These are phyloP conservation scores for Termitomyces sp. DNA, from an alignment of 768 basidiomycete species.

Conservation along the genomic window DNA sequence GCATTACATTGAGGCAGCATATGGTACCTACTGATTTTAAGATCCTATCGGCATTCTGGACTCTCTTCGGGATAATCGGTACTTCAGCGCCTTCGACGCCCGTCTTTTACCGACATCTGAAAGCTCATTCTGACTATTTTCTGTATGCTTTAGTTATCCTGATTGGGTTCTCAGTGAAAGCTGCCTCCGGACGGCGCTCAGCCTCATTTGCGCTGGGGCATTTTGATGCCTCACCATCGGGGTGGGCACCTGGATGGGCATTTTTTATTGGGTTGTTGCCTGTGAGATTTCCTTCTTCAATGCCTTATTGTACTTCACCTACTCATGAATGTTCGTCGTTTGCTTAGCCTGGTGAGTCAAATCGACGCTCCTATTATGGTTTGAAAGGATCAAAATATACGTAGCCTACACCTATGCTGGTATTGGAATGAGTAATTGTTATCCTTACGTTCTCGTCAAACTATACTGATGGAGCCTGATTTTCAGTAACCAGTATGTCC, in stretches of 20 bases:
- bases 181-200: conserved; percentile 47
- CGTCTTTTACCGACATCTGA: no score
- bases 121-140: not conserved
- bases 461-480: not conserved
- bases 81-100: not conserved
- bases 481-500: conserved; percentile 57
- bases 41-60: conserved; percentile 60
- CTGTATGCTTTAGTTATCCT: conserved; percentile 38
- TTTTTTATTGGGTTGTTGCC: conserved; percentile 64
- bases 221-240: conserved; percentile 58
- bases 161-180: conserved; percentile 51
- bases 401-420: conserved; percentile 50
- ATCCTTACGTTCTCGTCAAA: not conserved
- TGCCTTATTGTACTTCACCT: not conserved
- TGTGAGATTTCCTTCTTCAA: conserved; percentile 25
- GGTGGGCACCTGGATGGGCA: conserved; percentile 64
- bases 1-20: not conserved
- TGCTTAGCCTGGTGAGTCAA: conserved; percentile 25
- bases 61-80: conserved; percentile 51
- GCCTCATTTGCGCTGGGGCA: conserved; percentile 51
- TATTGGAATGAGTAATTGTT: conserved; percentile 52
- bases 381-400: not conserved
- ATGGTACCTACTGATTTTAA: conserved; percentile 16
- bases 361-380: not conserved
- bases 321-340: not conserved